Conservation (phyloP, 768 basidiomycete genomes). For the Saitozyma podzolica region DNA sequence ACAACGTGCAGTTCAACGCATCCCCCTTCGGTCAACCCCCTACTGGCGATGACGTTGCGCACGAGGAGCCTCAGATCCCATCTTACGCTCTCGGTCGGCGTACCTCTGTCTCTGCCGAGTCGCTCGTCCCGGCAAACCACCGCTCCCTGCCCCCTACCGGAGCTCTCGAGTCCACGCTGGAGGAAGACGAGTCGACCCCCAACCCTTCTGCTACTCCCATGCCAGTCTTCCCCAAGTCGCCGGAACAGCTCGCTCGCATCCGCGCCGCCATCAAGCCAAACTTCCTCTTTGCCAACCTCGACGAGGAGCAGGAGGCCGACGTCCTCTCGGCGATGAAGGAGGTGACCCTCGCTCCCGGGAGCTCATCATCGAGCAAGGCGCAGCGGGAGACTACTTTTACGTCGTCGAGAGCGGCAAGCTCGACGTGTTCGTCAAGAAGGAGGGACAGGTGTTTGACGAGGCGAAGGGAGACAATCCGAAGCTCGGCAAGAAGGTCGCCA, state of each 20-base stretch:
- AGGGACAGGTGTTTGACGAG: conserved; percentile 33
- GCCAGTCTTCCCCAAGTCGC: conserved; percentile 70
- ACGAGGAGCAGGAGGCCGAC: conserved; percentile 91
- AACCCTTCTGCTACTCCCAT: conserved; percentile 57
- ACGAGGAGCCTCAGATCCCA: conserved; percentile 51
- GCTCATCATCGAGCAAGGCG: conserved; percentile 95
- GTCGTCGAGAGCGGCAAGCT: conserved; percentile 88
- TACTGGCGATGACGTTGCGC: conserved; percentile 9
- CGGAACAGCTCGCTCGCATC: conserved; percentile 83
- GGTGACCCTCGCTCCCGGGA: conserved; percentile 68
- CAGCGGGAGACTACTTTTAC: conserved; percentile 96
- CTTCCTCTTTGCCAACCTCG: conserved; percentile 93
- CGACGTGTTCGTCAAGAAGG: conserved; percentile 65
- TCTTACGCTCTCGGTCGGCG: conserved; percentile 78
- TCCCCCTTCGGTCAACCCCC: conserved; percentile 19
- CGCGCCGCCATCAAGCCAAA: conserved; percentile 81
- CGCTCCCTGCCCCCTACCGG: conserved; percentile 13
- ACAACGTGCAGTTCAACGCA: not conserved
- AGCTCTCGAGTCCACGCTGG: conserved; percentile 29
- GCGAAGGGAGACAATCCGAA: conserved; percentile 37
- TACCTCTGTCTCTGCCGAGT: conserved; percentile 93
- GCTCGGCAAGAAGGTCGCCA: conserved; percentile 68
- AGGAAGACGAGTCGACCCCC: conserved; percentile 55
- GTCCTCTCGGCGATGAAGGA: conserved; percentile 97
- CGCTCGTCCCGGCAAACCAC: conserved; percentile 70